Conservation (phyloP, 2,329 filamentous ascomycete genomes). For the Colletotrichum aenigma region DNA sequence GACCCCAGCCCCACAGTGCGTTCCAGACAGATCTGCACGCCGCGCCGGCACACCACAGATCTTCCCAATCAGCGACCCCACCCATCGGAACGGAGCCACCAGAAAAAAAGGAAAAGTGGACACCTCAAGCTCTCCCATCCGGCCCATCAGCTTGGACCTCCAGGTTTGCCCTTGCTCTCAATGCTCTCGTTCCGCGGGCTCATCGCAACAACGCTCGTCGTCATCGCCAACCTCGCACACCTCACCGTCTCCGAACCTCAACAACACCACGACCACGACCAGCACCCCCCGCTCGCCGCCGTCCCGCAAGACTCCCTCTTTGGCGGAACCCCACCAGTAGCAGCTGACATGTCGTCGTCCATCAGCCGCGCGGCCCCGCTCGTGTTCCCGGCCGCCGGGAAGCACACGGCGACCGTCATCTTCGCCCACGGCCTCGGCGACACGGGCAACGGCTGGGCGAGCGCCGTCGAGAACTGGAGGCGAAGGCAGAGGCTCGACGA, state of each 20-base stretch:
- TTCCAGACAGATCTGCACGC: background rate
- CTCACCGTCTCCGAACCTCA: background rate
- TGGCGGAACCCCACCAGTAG: background rate
- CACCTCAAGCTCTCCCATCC: background rate
- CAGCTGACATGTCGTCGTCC: conserved; percentile 2
- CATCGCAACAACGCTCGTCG: background rate
- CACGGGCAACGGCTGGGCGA: conserved; percentile 77
- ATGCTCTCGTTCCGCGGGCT: background rate
- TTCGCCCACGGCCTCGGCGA: conserved; percentile 94
- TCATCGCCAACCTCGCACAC: background rate
- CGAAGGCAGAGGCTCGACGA: conserved; percentile 80
- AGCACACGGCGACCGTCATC: conserved; percentile 93
- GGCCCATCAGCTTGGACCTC: background rate
- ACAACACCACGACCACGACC: background rate
- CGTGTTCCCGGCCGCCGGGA: conserved; percentile 77
- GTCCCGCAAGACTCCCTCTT: background rate
- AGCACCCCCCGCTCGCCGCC: background rate
- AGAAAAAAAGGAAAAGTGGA: background rate
- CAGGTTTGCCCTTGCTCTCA: background rate
- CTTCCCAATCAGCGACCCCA: background rate
- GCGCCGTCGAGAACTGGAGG: conserved; percentile 86
- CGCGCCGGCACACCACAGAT: background rate
- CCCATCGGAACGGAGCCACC: background rate
- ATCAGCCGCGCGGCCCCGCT: conserved; percentile 50
- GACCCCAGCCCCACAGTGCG: background rate